phyloP scores from a whole-genome alignment of 306 rosid species.

The Vachellia pachyceras region DNA sequence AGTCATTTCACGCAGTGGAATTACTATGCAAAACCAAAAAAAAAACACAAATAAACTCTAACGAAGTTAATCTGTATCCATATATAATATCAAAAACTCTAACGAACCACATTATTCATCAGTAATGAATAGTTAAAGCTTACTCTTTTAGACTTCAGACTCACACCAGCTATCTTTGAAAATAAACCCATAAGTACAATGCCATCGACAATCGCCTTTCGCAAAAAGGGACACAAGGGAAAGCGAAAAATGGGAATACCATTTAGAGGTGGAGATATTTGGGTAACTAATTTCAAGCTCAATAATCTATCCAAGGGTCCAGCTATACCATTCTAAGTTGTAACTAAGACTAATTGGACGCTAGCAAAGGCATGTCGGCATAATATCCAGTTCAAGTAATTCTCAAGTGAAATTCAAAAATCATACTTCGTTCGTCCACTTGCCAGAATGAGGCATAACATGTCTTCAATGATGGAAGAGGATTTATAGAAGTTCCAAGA shows the following conservation, averaged over 20 bases:
- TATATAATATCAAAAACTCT: no score
- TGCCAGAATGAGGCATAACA: conserved; percentile 81
- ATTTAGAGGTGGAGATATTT: neutral
- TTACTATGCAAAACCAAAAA: no score
- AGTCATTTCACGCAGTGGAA: no score
- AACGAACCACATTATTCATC: no score
- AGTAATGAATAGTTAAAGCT: no score
- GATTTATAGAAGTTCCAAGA: conserved; percentile 83
- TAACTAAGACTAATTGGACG: neutral
- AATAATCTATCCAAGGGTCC: neutral
- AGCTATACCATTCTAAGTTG: neutral
- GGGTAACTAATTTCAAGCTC: neutral
- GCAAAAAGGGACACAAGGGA: neutral
- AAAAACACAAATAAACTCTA: no score
- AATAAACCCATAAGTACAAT: neutral
- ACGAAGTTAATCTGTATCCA: no score
- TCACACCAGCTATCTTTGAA: neutral
- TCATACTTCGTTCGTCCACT: conserved; percentile 94
- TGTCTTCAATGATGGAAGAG: conserved; percentile 59
- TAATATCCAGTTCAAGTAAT: conserved; percentile 4
- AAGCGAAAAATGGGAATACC: neutral
- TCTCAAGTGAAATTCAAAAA: conserved; percentile 50
- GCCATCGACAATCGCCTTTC: neutral
- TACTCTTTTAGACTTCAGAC: no score
- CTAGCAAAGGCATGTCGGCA: neutral